Evolutionary conservation across 1,284 basidiomycete species (phyloP).

Genomic region (Porodaedalea pini): DNA sequence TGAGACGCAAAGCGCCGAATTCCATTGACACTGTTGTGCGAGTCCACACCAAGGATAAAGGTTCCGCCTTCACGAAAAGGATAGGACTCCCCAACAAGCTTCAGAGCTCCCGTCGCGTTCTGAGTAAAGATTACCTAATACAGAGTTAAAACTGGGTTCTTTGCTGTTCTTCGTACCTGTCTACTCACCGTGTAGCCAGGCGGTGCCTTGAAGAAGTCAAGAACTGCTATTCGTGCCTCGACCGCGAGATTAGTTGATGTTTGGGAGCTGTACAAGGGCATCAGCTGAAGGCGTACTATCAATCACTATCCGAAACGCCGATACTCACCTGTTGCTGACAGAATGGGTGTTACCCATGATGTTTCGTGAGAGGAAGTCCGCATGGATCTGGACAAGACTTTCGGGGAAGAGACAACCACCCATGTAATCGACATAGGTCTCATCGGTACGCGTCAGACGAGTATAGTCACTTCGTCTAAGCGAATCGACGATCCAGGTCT

Average conservation of each 20-base stretch:
- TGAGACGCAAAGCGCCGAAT: constrained; percentile 65
- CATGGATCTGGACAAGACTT: constrained; percentile 63
- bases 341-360: constrained; percentile 82
- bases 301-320: constrained; percentile 1
- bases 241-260: constrained; percentile 61
- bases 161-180: not conserved
- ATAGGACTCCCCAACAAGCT: constrained; percentile 77
- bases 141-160: not conserved
- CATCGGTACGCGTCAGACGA: constrained; percentile 55
- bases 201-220: constrained; percentile 7
- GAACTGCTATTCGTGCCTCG: constrained; percentile 58
- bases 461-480: constrained; percentile 67
- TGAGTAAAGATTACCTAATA: constrained; percentile 67
- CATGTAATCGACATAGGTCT: constrained; percentile 82
- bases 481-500: constrained; percentile 52
- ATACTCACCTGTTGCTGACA: constrained; percentile 63
- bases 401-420: constrained; percentile 75
- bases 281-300: constrained; percentile 11
- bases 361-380: constrained; percentile 58
- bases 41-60: constrained; percentile 67
- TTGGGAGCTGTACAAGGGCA: constrained; percentile 48
- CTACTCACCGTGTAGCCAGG: constrained; percentile 3
- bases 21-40: constrained; percentile 83
- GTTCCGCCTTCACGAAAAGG: constrained; percentile 55
- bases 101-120: constrained; percentile 75